Evolutionary conservation across 2,329 filamentous ascomycete species (phyloP).

Genomic region (Aspergillus fumigatiaffinis): DNA sequence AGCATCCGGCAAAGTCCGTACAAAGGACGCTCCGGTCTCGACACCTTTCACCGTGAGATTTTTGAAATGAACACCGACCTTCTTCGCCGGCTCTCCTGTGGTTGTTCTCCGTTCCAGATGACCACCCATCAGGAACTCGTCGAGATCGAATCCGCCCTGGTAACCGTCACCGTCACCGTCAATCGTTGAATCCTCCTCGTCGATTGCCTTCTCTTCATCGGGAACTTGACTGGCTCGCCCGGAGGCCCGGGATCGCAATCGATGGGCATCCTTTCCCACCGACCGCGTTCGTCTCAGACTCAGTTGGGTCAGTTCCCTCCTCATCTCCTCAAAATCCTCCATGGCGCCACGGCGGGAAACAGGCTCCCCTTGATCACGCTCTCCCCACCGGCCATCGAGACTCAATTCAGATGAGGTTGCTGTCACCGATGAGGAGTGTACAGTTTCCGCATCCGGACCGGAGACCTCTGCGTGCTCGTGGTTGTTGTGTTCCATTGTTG

Average conservation of each 20-base stretch:
- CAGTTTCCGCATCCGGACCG: neutral
- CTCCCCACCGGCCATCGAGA: constrained; percentile 58
- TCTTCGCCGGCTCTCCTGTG: constrained; percentile 64
- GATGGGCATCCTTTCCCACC: constrained; percentile 23
- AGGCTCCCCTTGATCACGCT: constrained; percentile 54
- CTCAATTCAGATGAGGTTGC: constrained; percentile 10
- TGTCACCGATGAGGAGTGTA: neutral
- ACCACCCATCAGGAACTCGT: constrained; percentile 67
- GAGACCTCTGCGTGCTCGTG: neutral
- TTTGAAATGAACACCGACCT: constrained; percentile 73
- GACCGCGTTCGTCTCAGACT: constrained; percentile 42
- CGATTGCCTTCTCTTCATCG: constrained; percentile 47
- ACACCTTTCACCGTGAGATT: constrained; percentile 70
- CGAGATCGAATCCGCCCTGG: constrained; percentile 59
- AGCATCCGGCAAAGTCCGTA: constrained; percentile 69
- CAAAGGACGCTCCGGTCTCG: constrained; percentile 63
- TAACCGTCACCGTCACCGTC: constrained; percentile 19
- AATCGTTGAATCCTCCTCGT: constrained; percentile 27
- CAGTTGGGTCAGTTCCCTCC: constrained; percentile 52
- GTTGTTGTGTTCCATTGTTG: constrained; percentile 2
- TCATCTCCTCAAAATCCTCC: constrained; percentile 57
- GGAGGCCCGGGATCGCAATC: constrained; percentile 22
- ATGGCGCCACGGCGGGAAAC: constrained; percentile 52
- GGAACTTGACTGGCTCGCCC: constrained; percentile 24
- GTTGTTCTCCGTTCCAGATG: constrained; percentile 70